These are phyloP conservation scores for Leishmania martiniquensis DNA, from an alignment of 208 protist genomes.

Conservation along the genomic window DNA sequence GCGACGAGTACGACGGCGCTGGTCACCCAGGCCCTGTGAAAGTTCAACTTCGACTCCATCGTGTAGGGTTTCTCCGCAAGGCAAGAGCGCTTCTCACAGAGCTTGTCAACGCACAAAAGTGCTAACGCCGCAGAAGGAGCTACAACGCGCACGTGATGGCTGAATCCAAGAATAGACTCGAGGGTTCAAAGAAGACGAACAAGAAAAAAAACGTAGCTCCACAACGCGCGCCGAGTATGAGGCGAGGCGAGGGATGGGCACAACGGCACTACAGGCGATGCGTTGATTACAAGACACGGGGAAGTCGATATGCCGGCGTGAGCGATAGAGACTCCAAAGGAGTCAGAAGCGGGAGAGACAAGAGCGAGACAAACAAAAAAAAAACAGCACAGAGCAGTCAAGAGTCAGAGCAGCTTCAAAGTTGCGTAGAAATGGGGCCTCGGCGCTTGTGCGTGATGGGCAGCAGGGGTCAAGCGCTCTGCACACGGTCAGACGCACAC, in stretches of 20 bases:
- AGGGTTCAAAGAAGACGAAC: not conserved
- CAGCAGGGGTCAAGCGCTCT: not conserved
- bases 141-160: not conserved
- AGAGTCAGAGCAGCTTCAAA: not conserved
- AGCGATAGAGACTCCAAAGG: not conserved
- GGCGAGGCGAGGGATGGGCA: not conserved
- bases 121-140: not conserved
- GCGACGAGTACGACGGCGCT: conserved; percentile 2
- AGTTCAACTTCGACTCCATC: not conserved
- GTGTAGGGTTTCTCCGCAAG: not conserved
- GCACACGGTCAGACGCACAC: not conserved
- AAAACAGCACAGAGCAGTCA: not conserved
- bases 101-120: not conserved
- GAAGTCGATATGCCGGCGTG: not conserved
- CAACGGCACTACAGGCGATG: not conserved
- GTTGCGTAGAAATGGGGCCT: not conserved
- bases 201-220: conserved; percentile 3
- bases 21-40: conserved; percentile 18
- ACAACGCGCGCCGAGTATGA: not conserved
- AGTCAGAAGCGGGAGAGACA: not conserved
- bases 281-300: not conserved
- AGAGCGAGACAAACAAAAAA: not conserved
- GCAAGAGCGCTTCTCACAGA: not conserved
- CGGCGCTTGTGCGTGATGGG: not conserved
- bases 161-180: not conserved